Evolutionary conservation across 1,139 yeast genomes (phyloP), one percentile per base, ranked within the genome.

Genomic region (Yamadazyma diddensiae): DNA sequence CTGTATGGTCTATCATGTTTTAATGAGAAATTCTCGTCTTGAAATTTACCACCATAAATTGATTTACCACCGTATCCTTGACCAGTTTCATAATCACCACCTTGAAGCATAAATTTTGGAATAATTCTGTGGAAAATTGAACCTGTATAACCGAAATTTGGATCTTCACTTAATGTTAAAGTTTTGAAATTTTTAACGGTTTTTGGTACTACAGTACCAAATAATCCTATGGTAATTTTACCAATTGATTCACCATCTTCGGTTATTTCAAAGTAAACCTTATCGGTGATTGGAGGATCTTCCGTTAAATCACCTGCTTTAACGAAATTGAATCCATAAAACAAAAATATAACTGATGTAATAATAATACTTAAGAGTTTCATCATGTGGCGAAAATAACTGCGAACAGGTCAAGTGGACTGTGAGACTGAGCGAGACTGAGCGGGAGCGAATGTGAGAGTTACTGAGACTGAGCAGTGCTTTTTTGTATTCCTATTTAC

Each of bases 261-360:
- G 41, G 81, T 73, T 43, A 92, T 70, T 53, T 92, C 97, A 49
- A 92, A 87, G 64, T 66, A 92, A 21, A 92, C 96, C 61, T 79
- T 82, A 59, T 75, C 68, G 46, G 92, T 82, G 53, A 82, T 57
- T 30, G 70, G 71, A 26, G 86, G 84, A 47, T 74, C 72, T 26
- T 64, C 70, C 3, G 70, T 52, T 35, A 60, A 46, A 6, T 52
- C 63, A n/a, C 49, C 55, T 4, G 56, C 55, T 17, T 37, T 41
- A n/a, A 41, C 51, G 20, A 41, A 37, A 15, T 45, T 40, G 34
- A 52, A 46, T 37, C 53, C 54, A 21, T 38, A 37, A 15, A 43
- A 13, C 24, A 44, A 13, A 24, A 38, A 37, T 39, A 53, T 45
- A 12, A 55, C 42, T 18, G 50, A 31, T 9, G 46, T 30, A 17